Evolutionary conservation across 2,329 filamentous ascomycete genomes (phyloP).

Genomic region (Aspergillus arachidicola): DNA sequence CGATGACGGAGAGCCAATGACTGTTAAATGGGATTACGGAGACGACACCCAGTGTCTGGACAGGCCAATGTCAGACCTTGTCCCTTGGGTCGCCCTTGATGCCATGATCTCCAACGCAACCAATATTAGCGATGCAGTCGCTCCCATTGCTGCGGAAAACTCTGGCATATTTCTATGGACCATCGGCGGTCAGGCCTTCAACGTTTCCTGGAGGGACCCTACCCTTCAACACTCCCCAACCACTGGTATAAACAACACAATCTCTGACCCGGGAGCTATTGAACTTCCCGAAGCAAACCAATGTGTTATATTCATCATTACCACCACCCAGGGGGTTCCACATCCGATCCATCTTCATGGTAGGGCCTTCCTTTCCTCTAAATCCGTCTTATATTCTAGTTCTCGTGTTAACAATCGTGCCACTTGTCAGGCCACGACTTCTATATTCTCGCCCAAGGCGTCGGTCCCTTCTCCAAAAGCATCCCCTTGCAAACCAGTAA

Average conservation of each 20-base stretch:
- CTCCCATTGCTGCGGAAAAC: background rate
- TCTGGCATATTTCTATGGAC: background rate
- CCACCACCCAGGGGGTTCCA: slow-evolving; percentile 21
- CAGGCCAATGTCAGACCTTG: background rate
- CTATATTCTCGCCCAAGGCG: slow-evolving; percentile 62
- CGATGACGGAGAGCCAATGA: slow-evolving; percentile 21
- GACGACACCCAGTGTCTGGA: slow-evolving; percentile 21
- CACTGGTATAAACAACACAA: background rate
- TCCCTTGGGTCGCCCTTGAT: background rate
- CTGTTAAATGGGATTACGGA: slow-evolving; percentile 25
- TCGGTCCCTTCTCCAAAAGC: slow-evolving; percentile 28
- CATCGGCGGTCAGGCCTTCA: background rate
- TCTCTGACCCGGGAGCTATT: background rate
- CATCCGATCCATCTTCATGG: slow-evolving; percentile 71
- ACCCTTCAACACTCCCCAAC: background rate
- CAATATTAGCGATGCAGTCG: background rate
- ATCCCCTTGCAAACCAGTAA: slow-evolving; percentile 14
- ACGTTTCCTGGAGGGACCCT: background rate
- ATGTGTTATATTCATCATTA: slow-evolving; percentile 31
- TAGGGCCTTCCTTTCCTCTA: background rate
- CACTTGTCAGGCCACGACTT: slow-evolving; percentile 60
- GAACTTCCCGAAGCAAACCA: slow-evolving; percentile 13
- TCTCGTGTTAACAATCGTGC: background rate
- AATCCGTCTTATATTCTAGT: too few species aligned
- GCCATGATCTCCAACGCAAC: background rate